Percentiles rank a stretch among this genome's conserved stretches.
Conservation (phyloP, 2,329 filamentous ascomycete species). For the Exophiala lecanii-corni region DNA sequence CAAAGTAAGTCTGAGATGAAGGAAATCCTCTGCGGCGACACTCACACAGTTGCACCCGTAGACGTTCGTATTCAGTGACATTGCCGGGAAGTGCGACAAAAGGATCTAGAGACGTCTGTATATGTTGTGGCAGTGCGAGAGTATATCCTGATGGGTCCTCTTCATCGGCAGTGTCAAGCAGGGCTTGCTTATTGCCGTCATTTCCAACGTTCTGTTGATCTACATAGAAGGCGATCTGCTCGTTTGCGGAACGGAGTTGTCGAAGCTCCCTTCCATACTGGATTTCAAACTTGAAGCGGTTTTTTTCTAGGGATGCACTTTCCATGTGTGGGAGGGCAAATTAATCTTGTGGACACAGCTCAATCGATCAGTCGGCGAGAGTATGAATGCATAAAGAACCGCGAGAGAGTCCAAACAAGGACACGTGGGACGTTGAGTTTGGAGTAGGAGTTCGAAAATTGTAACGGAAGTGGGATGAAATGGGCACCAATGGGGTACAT, state of each 20-base stretch:
- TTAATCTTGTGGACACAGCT: too few relatives aligned
- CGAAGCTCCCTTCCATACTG: neutral
- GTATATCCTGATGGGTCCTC: neutral
- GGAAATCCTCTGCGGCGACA: neutral
- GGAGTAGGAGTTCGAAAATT: too few relatives aligned
- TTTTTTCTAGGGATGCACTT: neutral
- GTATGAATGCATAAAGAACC: too few relatives aligned
- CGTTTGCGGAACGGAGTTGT: slow-evolving; percentile 1
- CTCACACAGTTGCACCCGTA: neutral
- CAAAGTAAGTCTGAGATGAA: too few relatives aligned
- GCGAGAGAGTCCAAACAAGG: too few relatives aligned
- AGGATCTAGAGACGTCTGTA: slow-evolving; percentile 1
- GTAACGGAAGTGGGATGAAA: too few relatives aligned
- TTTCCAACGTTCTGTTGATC: neutral
- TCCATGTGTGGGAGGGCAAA: neutral
- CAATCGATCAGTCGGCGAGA: too few relatives aligned
- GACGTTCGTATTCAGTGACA: neutral
- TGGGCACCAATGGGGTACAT: too few relatives aligned
- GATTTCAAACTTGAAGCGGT: neutral
- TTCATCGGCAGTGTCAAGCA: too few relatives aligned
- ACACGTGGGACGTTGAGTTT: too few relatives aligned
- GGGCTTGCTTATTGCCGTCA: neutral
- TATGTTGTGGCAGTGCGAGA: neutral
- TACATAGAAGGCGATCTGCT: slow-evolving; percentile 1
- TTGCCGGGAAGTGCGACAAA: neutral